These are phyloP conservation scores for Lathyrus tuberosus DNA, from an alignment of 306 rosid genomes.

Conservation along the genomic window DNA sequence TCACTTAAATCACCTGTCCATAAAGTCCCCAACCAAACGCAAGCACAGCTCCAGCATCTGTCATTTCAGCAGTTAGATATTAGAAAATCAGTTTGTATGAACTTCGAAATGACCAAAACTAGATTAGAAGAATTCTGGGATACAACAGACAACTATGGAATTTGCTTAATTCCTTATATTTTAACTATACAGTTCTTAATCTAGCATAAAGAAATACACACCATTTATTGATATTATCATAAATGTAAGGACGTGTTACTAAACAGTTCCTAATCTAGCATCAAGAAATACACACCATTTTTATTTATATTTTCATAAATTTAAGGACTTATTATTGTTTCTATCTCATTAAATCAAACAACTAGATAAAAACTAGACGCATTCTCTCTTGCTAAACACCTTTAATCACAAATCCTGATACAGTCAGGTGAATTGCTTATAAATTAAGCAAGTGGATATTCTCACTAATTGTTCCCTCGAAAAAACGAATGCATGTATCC, in stretches of 20 bases:
- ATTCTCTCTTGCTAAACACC: too few species aligned
- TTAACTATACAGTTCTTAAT: conserved; percentile 5
- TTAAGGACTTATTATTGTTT: not conserved
- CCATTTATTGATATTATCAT: not conserved
- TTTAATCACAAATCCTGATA: too few species aligned
- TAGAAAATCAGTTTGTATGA: conserved; percentile 32
- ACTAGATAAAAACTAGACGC: not conserved
- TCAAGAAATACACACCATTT: conserved; percentile 24
- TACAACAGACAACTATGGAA: conserved; percentile 12
- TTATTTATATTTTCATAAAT: not conserved
- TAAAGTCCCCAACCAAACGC: conserved; percentile 94
- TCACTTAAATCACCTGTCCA: conserved; percentile 82
- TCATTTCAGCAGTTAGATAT: conserved; percentile 19
- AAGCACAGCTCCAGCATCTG: conserved; percentile 94
- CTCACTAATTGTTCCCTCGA: conserved; percentile 13
- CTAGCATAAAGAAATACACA: conserved; percentile 26
- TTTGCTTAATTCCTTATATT: not conserved
- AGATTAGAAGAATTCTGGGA: conserved; percentile 16
- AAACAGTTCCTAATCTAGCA: conserved; percentile 4
- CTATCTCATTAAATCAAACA: conserved; percentile 23
- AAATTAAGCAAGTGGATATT: conserved; percentile 24
- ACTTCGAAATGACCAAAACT: conserved; percentile 15
- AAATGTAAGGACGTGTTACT: not conserved
- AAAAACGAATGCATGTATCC: conserved; percentile 29
- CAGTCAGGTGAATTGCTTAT: too few species aligned